These are phyloP conservation scores for Ganoderma leucocontextum DNA, from an alignment of 1,284 basidiomycete species.

Conservation along the genomic window DNA sequence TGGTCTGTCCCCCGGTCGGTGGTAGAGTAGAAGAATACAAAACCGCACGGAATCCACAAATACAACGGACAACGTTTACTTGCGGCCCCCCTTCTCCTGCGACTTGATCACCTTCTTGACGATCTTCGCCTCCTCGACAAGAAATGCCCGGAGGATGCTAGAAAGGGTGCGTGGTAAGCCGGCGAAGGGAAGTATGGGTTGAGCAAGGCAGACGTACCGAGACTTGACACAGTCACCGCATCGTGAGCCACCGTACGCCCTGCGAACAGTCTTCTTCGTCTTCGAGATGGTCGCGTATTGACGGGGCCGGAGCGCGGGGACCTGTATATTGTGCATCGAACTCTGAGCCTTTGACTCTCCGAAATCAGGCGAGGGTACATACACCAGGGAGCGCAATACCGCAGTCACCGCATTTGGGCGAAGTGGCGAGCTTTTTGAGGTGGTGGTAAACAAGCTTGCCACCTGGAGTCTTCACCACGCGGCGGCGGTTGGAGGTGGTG, in stretches of 20 bases:
- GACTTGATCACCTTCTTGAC: constrained; percentile 99
- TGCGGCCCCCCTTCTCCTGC: constrained; percentile 59
- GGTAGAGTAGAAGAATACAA: constrained; percentile 33
- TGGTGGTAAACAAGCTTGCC: constrained; percentile 93
- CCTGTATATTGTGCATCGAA: constrained; percentile 51
- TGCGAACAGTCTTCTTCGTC: constrained; percentile 92
- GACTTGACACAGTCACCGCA: constrained; percentile 94
- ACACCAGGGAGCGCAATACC: constrained; percentile 92
- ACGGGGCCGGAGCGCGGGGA: constrained; percentile 92
- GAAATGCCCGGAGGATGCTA: constrained; percentile 97
- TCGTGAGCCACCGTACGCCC: constrained; percentile 95
- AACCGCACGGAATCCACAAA: constrained; percentile 24
- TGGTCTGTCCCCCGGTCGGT: constrained; percentile 25
- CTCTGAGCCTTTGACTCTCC: neutral
- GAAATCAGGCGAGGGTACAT: constrained; percentile 46
- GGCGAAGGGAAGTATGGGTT: no score
- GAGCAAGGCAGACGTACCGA: constrained; percentile 62
- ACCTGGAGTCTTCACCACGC: constrained; percentile 97
- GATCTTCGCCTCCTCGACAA: constrained; percentile 99
- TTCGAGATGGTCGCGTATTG: constrained; percentile 95
- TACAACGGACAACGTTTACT: constrained; percentile 37
- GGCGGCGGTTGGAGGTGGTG: constrained; percentile 95
- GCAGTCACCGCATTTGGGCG: constrained; percentile 98
- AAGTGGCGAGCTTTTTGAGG: constrained; percentile 84
- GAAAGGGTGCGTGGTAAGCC: neutral